Percentiles rank a stretch among this genome's conserved stretches.
These are phyloP conservation scores for Polytrichum formosum DNA, from an alignment of 225 moss, liverwort and hornwort species.

Conservation along the genomic window DNA sequence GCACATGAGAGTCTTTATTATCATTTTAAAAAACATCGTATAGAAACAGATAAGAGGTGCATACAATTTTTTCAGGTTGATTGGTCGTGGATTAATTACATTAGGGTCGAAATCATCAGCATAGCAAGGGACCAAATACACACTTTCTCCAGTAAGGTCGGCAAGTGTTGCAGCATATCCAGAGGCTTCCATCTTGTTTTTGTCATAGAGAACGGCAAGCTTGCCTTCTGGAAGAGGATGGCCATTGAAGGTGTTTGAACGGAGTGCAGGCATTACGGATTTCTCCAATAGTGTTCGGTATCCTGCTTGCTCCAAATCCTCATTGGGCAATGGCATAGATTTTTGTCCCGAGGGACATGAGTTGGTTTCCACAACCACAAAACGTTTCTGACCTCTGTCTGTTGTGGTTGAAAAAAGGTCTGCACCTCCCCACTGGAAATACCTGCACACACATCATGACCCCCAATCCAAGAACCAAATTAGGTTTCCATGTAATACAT, in stretches of 20 bases:
- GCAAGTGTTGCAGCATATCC: slow-evolving; percentile 46
- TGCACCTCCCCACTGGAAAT: slow-evolving; percentile 44
- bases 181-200: slow-evolving; percentile 52
- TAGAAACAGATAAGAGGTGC: too few species aligned
- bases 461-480: too few species aligned
- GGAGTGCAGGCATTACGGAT: slow-evolving; percentile 35
- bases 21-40: too few species aligned
- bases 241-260: slow-evolving; percentile 31
- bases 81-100: not conserved
- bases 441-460: slow-evolving; percentile 10
- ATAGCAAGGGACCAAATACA: slow-evolving; percentile 39
- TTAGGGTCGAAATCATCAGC: slow-evolving; percentile 42
- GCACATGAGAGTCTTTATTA: too few species aligned
- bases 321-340: slow-evolving; percentile 37
- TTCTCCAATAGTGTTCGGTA: slow-evolving; percentile 32
- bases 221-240: slow-evolving; percentile 29
- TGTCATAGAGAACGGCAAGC: slow-evolving; percentile 40
- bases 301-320: slow-evolving; percentile 42
- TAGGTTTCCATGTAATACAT: too few species aligned
- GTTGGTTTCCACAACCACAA: slow-evolving; percentile 47
- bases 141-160: slow-evolving; percentile 28
- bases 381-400: slow-evolving; percentile 32
- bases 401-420: slow-evolving; percentile 45
- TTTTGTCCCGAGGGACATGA: slow-evolving; percentile 46
- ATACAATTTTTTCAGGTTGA: too few species aligned